Conservation (phyloP, 441 rosid genomes). For the Cnidoscolus chayamansa region DNA sequence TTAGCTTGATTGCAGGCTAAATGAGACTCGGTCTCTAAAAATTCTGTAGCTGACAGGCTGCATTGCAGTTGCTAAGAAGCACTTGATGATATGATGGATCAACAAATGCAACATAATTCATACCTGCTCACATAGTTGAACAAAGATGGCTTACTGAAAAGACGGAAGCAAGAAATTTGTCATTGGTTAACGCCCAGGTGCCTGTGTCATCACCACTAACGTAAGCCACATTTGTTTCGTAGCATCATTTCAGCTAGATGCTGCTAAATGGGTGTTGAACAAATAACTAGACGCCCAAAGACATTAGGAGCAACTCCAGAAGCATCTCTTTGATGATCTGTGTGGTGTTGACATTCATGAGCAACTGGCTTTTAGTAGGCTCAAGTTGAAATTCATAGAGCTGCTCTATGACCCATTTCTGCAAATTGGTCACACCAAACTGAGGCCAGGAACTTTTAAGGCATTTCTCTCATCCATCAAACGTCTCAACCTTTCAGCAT, state of each 20-base stretch:
- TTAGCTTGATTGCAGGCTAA: too few species aligned
- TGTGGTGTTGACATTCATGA: background rate
- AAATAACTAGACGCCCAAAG: background rate
- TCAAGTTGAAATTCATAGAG: background rate
- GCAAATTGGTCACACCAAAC: slow-evolving; percentile 30
- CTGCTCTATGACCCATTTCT: background rate
- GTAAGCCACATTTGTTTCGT: background rate
- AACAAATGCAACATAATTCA: background rate
- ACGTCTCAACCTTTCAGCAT: slow-evolving; percentile 58
- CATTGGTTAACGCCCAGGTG: background rate
- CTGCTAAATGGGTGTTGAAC: background rate
- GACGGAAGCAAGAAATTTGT: background rate
- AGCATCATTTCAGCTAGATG: background rate
- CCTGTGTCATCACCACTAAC: background rate
- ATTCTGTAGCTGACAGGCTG: too few species aligned
- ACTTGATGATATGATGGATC: background rate
- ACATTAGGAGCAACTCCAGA: background rate
- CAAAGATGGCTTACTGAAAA: too few species aligned
- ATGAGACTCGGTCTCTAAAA: too few species aligned
- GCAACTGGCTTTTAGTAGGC: background rate
- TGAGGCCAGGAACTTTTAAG: slow-evolving; percentile 55
- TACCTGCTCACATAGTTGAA: background rate
- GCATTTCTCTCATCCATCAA: slow-evolving; percentile 53
- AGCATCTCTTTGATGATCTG: slow-evolving; percentile 4
- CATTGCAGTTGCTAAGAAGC: background rate